Conservation (phyloP, 345 rosid species). For the Corchorus capsularis region DNA sequence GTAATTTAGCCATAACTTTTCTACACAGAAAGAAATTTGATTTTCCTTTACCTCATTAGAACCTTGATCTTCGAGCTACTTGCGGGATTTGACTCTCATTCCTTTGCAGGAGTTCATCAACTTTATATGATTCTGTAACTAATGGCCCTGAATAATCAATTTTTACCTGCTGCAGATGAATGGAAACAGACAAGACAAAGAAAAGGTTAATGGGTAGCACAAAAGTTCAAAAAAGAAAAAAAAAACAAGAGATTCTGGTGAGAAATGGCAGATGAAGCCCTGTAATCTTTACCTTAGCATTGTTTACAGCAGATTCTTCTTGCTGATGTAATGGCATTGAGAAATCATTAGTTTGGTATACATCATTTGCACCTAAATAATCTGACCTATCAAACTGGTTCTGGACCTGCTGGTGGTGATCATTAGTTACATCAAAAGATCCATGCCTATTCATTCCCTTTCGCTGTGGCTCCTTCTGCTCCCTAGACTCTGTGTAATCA, state of each 20-base stretch:
- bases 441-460: background rate
- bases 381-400: slow-evolving; percentile 25
- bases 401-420: slow-evolving; percentile 2
- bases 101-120: slow-evolving; percentile 47
- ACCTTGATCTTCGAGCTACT: slow-evolving; percentile 50
- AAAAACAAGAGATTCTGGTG: background rate
- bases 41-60: slow-evolving; percentile 33
- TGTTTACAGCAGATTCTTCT: slow-evolving; percentile 32
- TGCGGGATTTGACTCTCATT: slow-evolving; percentile 58
- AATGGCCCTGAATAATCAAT: slow-evolving; percentile 50
- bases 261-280: background rate
- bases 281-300: slow-evolving; percentile 35
- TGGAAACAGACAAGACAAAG: background rate
- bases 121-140: slow-evolving; percentile 42
- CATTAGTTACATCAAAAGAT: background rate
- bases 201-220: background rate
- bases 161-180: background rate
- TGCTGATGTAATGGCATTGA: slow-evolving; percentile 14
- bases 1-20: background rate
- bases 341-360: slow-evolving; percentile 28
- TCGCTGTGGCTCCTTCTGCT: background rate
- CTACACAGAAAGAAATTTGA: background rate
- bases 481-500: background rate
- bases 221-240: too few species aligned
- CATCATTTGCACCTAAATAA: slow-evolving; percentile 36